These are phyloP conservation scores for Acephala macrosclerotiorum DNA, from an alignment of 2,329 filamentous ascomycete species.

Conservation along the genomic window DNA sequence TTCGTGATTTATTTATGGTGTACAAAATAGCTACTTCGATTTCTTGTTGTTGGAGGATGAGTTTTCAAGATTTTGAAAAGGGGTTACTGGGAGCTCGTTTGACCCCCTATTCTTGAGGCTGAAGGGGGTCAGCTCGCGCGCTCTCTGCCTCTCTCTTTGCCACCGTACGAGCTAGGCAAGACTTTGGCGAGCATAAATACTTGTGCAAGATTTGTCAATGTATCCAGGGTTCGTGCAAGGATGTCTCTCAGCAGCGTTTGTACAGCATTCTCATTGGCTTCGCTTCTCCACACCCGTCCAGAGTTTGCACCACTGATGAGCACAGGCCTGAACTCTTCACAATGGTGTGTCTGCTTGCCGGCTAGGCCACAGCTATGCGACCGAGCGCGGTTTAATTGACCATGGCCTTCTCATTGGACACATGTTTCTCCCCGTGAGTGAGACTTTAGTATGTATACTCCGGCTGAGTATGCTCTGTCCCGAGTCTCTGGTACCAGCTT, in stretches of 20 bases:
- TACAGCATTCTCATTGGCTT: conserved; percentile 16
- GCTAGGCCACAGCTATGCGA: conserved; percentile 8
- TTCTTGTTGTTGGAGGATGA: background rate
- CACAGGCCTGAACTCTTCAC: conserved; percentile 7
- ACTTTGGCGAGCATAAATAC: conserved; percentile 2
- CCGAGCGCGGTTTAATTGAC: conserved; percentile 4
- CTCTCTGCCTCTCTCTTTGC: no score
- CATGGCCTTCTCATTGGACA: conserved; percentile 15
- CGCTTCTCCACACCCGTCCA: conserved; percentile 11
- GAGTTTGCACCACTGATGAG: conserved; percentile 14
- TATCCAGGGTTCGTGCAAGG: conserved; percentile 7
- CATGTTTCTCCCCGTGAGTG: conserved; percentile 5
- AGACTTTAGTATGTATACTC: conserved; percentile 17
- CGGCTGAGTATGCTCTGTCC: conserved; percentile 20
- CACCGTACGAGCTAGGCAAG: background rate
- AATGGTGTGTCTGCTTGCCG: conserved; percentile 10
- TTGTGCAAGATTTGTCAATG: conserved; percentile 11
- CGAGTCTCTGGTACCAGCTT: conserved; percentile 8
- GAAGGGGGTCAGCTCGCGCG: conserved; percentile 12
- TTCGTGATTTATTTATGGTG: background rate
- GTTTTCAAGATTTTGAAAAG: background rate
- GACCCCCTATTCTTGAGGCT: background rate
- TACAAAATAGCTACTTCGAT: background rate
- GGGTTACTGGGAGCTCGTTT: background rate
- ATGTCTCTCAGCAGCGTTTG: conserved; percentile 22